Evolutionary conservation across 306 rosid genomes (phyloP).

Genomic region (Citrullus mucosospermus): DNA sequence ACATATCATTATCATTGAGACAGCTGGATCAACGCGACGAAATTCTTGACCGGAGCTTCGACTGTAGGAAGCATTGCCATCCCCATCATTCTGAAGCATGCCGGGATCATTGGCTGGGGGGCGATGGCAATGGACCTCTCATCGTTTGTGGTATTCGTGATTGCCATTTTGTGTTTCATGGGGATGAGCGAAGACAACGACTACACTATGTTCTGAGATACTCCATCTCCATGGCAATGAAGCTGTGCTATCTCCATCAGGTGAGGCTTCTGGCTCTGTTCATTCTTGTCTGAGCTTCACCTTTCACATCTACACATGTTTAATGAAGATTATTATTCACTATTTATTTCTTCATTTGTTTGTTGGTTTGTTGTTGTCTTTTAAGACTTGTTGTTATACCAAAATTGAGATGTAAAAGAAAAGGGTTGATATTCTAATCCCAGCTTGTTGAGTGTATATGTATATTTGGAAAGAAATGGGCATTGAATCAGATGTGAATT

Average conservation of each 20-base stretch:
- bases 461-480: not conserved
- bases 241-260: not conserved
- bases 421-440: not conserved
- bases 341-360: not conserved
- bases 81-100: conserved; percentile 65
- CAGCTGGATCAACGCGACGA: conserved; percentile 79
- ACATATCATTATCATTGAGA: not conserved
- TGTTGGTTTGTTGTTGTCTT: not conserved
- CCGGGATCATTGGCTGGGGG: conserved; percentile 81
- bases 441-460: not conserved
- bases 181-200: conserved; percentile 29
- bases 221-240: conserved; percentile 6
- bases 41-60: conserved; percentile 77
- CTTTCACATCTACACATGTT: not conserved
- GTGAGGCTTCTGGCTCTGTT: not conserved
- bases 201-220: conserved; percentile 38
- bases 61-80: conserved; percentile 77
- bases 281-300: not conserved
- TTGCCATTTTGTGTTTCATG: conserved; percentile 51
- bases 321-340: not conserved
- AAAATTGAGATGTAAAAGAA: not conserved
- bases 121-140: conserved; percentile 77
- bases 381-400: not conserved
- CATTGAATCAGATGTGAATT: not conserved
- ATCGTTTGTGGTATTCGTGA: conserved; percentile 51